Evolutionary conservation across 2,329 filamentous ascomycete species (phyloP).

Genomic region (Cordyceps fumosorosea): DNA sequence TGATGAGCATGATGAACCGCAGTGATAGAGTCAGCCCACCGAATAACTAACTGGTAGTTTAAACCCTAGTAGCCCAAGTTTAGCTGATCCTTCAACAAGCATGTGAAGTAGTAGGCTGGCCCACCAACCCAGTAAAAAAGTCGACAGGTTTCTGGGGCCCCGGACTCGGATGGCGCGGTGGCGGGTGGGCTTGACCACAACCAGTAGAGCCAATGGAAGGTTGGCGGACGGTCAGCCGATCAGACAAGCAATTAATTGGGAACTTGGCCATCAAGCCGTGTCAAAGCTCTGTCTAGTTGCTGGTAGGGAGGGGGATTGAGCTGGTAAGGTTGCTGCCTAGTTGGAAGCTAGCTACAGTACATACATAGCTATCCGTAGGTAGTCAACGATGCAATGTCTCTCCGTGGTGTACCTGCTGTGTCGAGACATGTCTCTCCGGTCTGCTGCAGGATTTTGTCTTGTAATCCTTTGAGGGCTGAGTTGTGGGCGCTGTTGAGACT

Average conservation of each 20-base stretch:
- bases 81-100: neutral
- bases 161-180: neutral
- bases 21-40: neutral
- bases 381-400: no score
- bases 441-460: no score
- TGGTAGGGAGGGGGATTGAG: neutral
- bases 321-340: no score
- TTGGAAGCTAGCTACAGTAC: no score
- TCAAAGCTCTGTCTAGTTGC: neutral
- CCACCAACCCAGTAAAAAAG: neutral
- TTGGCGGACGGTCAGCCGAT: conserved; percentile 6
- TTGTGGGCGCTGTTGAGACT: no score
- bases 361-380: no score
- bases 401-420: no score
- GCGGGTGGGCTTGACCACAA: neutral
- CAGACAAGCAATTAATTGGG: neutral
- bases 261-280: neutral
- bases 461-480: no score
- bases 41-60: neutral
- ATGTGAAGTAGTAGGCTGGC: neutral
- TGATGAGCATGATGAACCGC: neutral
- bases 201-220: neutral
- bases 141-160: neutral
- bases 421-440: no score
- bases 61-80: neutral